Conservation (phyloP, 495 filamentous ascomycete species). For the Xylaria longipes region DNA sequence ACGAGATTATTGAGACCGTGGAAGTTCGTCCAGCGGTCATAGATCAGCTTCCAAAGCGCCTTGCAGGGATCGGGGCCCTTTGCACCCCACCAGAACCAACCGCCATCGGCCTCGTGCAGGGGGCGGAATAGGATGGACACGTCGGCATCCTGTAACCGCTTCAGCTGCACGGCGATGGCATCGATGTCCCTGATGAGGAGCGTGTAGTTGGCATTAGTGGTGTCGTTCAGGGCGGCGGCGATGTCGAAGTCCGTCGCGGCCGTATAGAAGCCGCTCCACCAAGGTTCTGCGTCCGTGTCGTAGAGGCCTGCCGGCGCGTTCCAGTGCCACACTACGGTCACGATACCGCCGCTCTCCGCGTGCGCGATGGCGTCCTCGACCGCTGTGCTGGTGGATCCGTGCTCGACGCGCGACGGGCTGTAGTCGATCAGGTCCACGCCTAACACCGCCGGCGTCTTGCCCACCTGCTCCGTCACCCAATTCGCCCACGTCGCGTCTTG, state of each 20-base stretch:
- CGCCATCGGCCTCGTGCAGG: conserved; percentile 57
- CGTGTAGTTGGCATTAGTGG: conserved; percentile 51
- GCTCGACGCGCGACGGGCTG: conserved; percentile 50
- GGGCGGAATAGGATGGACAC: conserved; percentile 54
- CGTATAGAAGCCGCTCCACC: conserved; percentile 58
- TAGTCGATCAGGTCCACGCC: conserved; percentile 57
- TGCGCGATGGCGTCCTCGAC: conserved; percentile 55
- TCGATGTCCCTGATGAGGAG: conserved; percentile 57
- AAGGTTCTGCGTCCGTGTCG: conserved; percentile 50
- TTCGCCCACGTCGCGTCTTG: conserved; percentile 46
- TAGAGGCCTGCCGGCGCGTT: conserved; percentile 45
- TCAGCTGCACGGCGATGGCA: conserved; percentile 54
- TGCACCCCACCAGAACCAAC: conserved; percentile 62
- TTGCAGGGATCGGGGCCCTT: conserved; percentile 53
- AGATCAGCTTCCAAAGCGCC: conserved; percentile 48
- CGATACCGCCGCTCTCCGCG: conserved; percentile 49
- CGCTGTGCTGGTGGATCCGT: conserved; percentile 43
- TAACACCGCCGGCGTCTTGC: conserved; percentile 55
- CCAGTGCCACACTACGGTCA: conserved; percentile 57
- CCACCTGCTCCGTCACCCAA: conserved; percentile 48
- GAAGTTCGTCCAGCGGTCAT: conserved; percentile 49
- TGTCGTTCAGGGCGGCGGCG: conserved; percentile 42
- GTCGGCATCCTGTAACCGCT: conserved; percentile 45
- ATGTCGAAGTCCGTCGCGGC: conserved; percentile 53
- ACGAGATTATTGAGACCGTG: conserved; percentile 54